Conservation (phyloP, 441 rosid species). For the Biscutella auriculata region DNA sequence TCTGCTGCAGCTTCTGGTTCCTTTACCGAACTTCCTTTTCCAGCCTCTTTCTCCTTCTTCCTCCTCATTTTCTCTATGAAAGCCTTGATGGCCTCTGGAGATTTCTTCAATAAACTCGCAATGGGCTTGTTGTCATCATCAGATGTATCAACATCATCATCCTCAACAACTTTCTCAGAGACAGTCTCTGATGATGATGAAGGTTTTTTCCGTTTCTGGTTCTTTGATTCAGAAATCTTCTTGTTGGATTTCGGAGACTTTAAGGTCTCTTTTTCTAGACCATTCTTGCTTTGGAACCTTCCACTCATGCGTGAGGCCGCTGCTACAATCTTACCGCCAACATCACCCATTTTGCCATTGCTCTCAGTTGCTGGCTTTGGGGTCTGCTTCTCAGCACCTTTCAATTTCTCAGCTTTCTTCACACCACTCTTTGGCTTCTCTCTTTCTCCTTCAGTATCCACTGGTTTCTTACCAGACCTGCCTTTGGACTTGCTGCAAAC, state of each 20-base stretch:
- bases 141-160: neutral
- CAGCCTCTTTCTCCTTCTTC: neutral
- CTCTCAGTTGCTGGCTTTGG: neutral
- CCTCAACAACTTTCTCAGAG: neutral
- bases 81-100: neutral
- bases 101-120: neutral
- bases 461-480: neutral
- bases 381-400: neutral
- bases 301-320: conserved; percentile 14
- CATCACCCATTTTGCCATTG: neutral
- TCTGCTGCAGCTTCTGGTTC: too few relatives aligned
- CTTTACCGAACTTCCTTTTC: neutral
- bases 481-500: neutral
- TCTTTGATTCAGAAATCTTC: neutral
- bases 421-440: neutral
- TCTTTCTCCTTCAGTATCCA: neutral
- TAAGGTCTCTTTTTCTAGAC: neutral
- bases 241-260: neutral
- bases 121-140: neutral
- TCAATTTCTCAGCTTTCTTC: neutral
- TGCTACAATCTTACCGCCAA: conserved; percentile 15
- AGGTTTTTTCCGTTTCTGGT: neutral
- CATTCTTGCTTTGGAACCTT: neutral
- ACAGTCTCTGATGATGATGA: conserved; percentile 1
- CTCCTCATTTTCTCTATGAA: neutral